phyloP scores from a whole-genome alignment of 257 asterid species.

The Jacaranda mimosifolia region DNA sequence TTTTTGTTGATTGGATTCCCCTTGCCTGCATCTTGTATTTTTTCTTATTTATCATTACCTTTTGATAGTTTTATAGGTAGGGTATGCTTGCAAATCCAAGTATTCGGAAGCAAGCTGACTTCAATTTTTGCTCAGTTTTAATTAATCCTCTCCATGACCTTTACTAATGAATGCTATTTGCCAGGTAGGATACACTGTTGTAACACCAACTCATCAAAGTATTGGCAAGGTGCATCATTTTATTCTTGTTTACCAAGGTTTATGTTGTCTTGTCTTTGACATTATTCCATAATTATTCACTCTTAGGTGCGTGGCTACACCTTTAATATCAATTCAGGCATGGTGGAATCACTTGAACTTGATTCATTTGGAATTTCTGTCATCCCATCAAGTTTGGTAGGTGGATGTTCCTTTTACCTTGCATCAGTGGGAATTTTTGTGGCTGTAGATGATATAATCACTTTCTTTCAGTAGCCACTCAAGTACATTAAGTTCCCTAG shows the following conservation, averaged over 20 bases:
- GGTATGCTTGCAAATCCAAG: not conserved
- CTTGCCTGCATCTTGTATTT: not conserved
- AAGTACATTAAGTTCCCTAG: not conserved
- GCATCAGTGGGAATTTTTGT: not conserved
- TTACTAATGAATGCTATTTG: slow-evolving; percentile 34
- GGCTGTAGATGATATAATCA: slow-evolving; percentile 13
- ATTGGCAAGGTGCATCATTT: slow-evolving; percentile 63
- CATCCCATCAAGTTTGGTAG: slow-evolving; percentile 78
- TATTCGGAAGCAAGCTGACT: slow-evolving; percentile 12
- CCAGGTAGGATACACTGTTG: slow-evolving; percentile 75
- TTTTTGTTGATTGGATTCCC: not conserved
- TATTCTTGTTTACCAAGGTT: slow-evolving; percentile 17
- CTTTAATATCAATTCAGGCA: slow-evolving; percentile 67
- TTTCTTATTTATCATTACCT: not conserved
- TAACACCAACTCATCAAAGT: slow-evolving; percentile 51
- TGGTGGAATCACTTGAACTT: slow-evolving; percentile 66
- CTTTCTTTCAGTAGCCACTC: not conserved
- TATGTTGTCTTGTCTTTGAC: slow-evolving; percentile 16
- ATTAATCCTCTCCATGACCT: not conserved
- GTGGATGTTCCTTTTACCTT: slow-evolving; percentile 24
- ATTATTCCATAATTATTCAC: slow-evolving; percentile 12
- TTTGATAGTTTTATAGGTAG: not conserved
- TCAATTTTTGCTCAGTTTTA: not conserved
- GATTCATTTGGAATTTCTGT: slow-evolving; percentile 78
- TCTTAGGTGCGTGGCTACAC: slow-evolving; percentile 75